phyloP scores from a whole-genome alignment of 192 early-diverging fungal species.

The Coemansia sp. region DNA sequence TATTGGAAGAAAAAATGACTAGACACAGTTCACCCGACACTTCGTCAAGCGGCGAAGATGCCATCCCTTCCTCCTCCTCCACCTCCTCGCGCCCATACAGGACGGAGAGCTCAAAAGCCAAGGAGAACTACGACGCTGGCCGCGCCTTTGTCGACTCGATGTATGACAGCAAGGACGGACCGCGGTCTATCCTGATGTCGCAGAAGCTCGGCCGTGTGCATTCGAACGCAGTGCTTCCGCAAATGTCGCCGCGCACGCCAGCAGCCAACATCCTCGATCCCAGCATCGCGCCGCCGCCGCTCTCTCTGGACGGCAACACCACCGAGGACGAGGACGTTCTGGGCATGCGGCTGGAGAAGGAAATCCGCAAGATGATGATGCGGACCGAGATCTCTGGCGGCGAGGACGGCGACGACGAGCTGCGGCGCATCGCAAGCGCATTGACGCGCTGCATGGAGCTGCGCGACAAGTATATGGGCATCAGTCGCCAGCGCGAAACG shows the following conservation, averaged over 20 bases:
- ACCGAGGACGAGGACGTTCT: conserved; percentile 27
- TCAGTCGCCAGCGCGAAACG: conserved; percentile 64
- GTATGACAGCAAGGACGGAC: conserved; percentile 15
- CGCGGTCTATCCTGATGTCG: conserved; percentile 49
- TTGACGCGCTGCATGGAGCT: conserved; percentile 74
- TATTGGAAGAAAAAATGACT: neutral
- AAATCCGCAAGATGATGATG: conserved; percentile 48
- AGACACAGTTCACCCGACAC: neutral
- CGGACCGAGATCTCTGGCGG: conserved; percentile 33
- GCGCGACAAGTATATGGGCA: conserved; percentile 81
- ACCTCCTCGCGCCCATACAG: conserved; percentile 20
- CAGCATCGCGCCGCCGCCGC: conserved; percentile 20
- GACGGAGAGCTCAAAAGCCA: conserved; percentile 26
- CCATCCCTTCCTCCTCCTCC: too few species aligned
- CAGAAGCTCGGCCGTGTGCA: conserved; percentile 44
- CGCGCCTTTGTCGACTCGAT: conserved; percentile 41
- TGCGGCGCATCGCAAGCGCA: conserved; percentile 33
- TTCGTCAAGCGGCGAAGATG: neutral
- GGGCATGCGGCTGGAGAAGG: conserved; percentile 31
- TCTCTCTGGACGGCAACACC: conserved; percentile 16
- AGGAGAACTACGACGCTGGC: conserved; percentile 38
- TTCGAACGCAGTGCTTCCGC: conserved; percentile 40
- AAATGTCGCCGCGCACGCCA: conserved; percentile 37
- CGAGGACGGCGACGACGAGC: conserved; percentile 33
- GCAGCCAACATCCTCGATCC: neutral